Evolutionary conservation across 371 early-diverging fungal genomes (phyloP).

Genomic region (Mucor velutinosus): DNA sequence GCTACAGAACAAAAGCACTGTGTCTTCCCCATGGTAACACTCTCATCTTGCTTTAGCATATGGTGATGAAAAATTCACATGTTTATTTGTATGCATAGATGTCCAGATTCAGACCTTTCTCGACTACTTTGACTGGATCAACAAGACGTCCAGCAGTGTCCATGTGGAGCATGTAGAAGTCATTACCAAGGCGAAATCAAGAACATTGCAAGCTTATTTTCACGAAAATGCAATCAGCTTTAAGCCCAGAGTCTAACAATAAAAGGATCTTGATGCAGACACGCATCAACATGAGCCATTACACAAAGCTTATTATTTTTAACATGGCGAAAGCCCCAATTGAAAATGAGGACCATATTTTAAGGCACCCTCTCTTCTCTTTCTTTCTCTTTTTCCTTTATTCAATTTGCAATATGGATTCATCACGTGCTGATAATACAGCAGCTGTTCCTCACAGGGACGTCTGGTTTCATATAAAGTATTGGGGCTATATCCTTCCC

Average conservation of each 20-base stretch:
- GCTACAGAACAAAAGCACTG: conserved; percentile 21
- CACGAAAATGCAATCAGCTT: conserved; percentile 40
- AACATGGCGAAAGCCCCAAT: background rate
- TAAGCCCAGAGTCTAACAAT: conserved; percentile 35
- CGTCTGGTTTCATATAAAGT: conserved; percentile 23
- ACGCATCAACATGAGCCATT: background rate
- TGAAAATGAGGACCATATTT: background rate
- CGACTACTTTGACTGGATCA: conserved; percentile 50
- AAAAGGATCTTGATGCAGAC: background rate
- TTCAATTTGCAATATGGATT: background rate
- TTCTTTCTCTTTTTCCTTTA: conserved; percentile 1
- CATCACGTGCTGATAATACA: background rate
- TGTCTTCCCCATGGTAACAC: conserved; percentile 33
- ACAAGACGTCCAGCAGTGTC: conserved; percentile 33
- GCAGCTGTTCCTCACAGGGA: conserved; percentile 1
- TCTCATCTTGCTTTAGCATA: too few species aligned
- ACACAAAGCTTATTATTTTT: background rate
- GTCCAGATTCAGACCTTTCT: conserved; percentile 32
- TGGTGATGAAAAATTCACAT: background rate
- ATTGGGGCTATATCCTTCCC: conserved; percentile 14
- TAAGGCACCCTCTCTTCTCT: background rate
- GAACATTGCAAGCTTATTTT: conserved; percentile 35
- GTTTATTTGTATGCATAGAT: conserved; percentile 11
- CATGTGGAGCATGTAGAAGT: conserved; percentile 28
- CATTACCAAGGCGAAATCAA: conserved; percentile 22